Evolutionary conservation across 192 early-diverging fungal genomes (phyloP).

Genomic region (Phlyctochytrium bullatum): DNA sequence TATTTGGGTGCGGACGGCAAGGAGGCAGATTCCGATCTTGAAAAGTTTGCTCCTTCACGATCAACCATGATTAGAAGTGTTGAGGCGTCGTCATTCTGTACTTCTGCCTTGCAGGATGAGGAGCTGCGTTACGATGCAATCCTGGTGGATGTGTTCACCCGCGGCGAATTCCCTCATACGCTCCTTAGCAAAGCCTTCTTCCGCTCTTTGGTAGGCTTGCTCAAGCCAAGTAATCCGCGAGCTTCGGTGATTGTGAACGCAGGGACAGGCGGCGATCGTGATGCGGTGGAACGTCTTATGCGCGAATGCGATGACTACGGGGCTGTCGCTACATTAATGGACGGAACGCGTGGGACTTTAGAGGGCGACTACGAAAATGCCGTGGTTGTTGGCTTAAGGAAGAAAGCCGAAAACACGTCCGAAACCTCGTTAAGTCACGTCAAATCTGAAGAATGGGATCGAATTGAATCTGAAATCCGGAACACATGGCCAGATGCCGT

Average conservation of each 20-base stretch:
- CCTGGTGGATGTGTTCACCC: slow-evolving; percentile 27
- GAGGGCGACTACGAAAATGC: slow-evolving; percentile 29
- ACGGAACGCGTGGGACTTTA: slow-evolving; percentile 12
- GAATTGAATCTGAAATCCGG: slow-evolving; percentile 10
- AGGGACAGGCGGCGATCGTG: slow-evolving; percentile 12
- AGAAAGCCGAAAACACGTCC: not conserved
- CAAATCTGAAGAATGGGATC: slow-evolving; percentile 19
- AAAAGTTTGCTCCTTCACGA: not conserved
- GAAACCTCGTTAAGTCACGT: not conserved
- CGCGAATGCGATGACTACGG: not conserved
- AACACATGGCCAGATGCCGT: slow-evolving; percentile 20
- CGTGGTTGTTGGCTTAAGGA: slow-evolving; percentile 20
- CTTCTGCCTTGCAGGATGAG: slow-evolving; percentile 2
- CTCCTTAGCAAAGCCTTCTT: slow-evolving; percentile 18
- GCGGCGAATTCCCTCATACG: slow-evolving; percentile 16
- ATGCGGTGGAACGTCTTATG: slow-evolving; percentile 12
- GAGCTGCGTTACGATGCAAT: slow-evolving; percentile 27
- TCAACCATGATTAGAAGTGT: slow-evolving; percentile 11
- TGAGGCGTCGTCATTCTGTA: slow-evolving; percentile 15
- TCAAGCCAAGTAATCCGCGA: slow-evolving; percentile 17
- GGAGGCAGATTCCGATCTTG: not conserved
- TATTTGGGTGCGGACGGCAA: not conserved
- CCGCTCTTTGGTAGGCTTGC: not conserved
- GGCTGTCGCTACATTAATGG: slow-evolving; percentile 7
- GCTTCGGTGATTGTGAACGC: slow-evolving; percentile 22